Percentiles rank a stretch among this genome's conserved stretches.
Conservation (phyloP, 306 rosid species). For the Comarum palustre region DNA sequence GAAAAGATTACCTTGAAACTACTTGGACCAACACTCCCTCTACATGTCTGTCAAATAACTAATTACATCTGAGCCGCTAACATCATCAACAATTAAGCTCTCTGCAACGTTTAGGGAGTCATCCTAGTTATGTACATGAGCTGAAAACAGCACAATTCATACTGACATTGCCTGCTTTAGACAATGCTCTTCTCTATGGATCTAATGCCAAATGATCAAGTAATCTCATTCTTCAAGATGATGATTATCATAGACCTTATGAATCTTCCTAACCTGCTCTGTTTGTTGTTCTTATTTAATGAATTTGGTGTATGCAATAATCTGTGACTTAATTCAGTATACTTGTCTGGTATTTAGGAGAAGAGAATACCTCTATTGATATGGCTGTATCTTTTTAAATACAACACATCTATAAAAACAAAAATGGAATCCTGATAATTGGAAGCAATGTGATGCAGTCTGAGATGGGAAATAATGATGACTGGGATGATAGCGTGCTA, state of each 20-base stretch:
- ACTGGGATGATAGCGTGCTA: constrained; percentile 90
- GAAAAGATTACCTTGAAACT: background rate
- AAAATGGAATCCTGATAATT: constrained; percentile 13
- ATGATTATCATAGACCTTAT: background rate
- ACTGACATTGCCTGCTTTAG: background rate
- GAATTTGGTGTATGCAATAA: background rate
- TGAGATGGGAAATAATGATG: constrained; percentile 68
- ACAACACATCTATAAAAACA: background rate
- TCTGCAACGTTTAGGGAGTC: background rate
- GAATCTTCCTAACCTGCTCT: background rate
- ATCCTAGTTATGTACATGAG: background rate
- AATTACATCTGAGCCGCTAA: background rate
- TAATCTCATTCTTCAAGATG: background rate
- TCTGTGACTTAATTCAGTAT: background rate
- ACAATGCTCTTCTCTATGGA: background rate
- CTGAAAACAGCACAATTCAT: background rate
- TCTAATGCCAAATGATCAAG: background rate
- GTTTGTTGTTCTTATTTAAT: background rate
- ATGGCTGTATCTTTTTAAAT: background rate
- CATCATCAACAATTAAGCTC: background rate
- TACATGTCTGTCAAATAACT: background rate
- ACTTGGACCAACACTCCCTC: background rate
- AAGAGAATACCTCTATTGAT: background rate
- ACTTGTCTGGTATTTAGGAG: background rate
- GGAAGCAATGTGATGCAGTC: constrained; percentile 45